These are phyloP conservation scores for Ganoderma multipileum DNA, from an alignment of 1,284 basidiomycete genomes.

Conservation along the genomic window DNA sequence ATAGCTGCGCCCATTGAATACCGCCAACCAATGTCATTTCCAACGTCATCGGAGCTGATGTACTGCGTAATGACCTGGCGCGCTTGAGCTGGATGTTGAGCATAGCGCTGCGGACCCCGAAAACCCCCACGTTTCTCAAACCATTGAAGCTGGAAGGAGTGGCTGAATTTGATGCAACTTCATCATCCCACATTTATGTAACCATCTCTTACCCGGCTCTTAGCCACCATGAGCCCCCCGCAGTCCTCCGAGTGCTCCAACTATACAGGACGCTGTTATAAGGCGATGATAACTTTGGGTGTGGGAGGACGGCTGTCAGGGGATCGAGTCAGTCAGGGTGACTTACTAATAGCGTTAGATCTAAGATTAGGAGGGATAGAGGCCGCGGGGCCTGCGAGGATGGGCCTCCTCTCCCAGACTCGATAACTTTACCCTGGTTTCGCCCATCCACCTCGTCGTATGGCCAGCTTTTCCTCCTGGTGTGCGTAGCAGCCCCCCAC, in stretches of 20 bases:
- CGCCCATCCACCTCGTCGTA: constrained; percentile 18
- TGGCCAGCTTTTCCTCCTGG: constrained; percentile 36
- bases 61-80: too few species aligned
- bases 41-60: neutral
- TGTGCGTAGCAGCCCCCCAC: constrained; percentile 33
- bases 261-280: neutral
- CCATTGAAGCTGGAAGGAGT: neutral
- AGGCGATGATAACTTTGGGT: neutral
- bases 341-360: constrained; percentile 24
- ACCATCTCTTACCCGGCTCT: too few species aligned
- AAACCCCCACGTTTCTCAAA: neutral
- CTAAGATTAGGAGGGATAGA: constrained; percentile 31
- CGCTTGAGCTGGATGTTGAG: neutral
- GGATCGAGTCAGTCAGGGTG: constrained; percentile 23
- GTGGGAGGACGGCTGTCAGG: neutral
- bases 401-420: constrained; percentile 23
- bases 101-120: neutral
- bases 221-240: too few species aligned
- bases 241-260: neutral
- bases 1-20: neutral
- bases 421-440: constrained; percentile 12
- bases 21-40: neutral
- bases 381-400: constrained; percentile 8
- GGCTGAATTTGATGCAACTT: too few species aligned
- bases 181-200: too few species aligned